phyloP scores from a whole-genome alignment of 768 basidiomycete genomes.

The Amanita rubescens region DNA sequence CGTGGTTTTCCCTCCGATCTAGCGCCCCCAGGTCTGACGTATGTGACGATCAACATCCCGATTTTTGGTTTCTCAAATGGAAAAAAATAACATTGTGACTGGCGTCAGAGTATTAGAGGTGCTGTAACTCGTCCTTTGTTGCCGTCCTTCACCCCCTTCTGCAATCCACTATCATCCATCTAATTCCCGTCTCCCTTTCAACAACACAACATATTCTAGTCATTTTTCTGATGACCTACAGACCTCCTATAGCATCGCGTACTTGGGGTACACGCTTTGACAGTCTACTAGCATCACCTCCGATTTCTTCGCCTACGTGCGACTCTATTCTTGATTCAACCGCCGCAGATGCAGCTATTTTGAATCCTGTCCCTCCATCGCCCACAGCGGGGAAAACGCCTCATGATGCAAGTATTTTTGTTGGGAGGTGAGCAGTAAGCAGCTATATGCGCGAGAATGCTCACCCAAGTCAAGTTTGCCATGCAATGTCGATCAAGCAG shows the following conservation, averaged over 20 bases:
- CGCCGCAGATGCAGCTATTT: slow-evolving; percentile 12
- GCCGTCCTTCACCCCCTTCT: neutral
- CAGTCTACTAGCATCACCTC: slow-evolving; percentile 46
- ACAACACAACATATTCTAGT: slow-evolving; percentile 11
- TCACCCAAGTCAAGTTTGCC: slow-evolving; percentile 46
- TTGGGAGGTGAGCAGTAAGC: slow-evolving; percentile 55
- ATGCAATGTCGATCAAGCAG: slow-evolving; percentile 53
- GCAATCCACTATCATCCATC: slow-evolving; percentile 1
- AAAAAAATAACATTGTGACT: slow-evolving; percentile 3
- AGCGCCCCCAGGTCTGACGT: slow-evolving; percentile 5
- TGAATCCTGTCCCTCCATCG: slow-evolving; percentile 10
- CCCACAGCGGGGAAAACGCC: slow-evolving; percentile 41
- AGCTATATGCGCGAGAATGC: neutral
- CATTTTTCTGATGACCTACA: slow-evolving; percentile 37
- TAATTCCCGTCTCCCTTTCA: slow-evolving; percentile 12
- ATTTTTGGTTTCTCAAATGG: slow-evolving; percentile 2
- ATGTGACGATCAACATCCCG: slow-evolving; percentile 6
- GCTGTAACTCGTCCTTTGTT: slow-evolving; percentile 2
- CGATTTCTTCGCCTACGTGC: slow-evolving; percentile 28
- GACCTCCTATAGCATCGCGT: slow-evolving; percentile 31
- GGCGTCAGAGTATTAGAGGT: neutral
- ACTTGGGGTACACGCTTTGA: slow-evolving; percentile 73
- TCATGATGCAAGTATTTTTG: slow-evolving; percentile 78
- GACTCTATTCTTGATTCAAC: slow-evolving; percentile 6
- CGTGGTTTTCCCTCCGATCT: slow-evolving; percentile 21